These are phyloP conservation scores for Fusarium annulatum DNA, from an alignment of 2,329 filamentous ascomycete genomes.

Conservation along the genomic window DNA sequence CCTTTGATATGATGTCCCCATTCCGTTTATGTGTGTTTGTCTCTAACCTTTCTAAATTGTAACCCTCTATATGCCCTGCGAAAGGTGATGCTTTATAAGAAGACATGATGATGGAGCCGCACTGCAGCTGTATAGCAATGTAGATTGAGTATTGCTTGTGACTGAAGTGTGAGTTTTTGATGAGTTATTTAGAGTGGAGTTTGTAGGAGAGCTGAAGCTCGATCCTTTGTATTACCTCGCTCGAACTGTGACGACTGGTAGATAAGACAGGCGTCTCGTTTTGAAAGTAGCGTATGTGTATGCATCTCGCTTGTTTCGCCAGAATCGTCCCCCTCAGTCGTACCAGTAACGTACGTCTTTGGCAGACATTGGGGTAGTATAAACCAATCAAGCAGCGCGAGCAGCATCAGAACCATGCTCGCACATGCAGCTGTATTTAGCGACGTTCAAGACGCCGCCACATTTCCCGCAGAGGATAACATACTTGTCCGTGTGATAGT, in stretches of 20 bases:
- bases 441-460: constrained; percentile 13
- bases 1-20: background rate
- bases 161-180: background rate
- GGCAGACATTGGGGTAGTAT: background rate
- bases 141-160: background rate
- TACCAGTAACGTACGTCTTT: background rate
- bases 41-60: background rate
- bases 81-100: background rate
- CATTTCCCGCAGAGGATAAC: constrained; percentile 27
- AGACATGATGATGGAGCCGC: background rate
- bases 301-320: background rate
- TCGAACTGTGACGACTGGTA: background rate
- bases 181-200: background rate
- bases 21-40: background rate
- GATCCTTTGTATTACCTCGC: background rate
- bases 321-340: no score
- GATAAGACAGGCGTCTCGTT: background rate
- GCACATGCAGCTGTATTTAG: constrained; percentile 20
- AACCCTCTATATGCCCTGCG: background rate
- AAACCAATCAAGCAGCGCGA: constrained; percentile 16
- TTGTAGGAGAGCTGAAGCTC: background rate
- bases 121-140: background rate
- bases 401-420: constrained; percentile 20
- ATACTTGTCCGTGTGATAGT: constrained; percentile 16
- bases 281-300: background rate